Base-by-base conservation (phyloP, 2,329 filamentous ascomycete genomes). In the Botrytis pseudocinerea region DNA sequence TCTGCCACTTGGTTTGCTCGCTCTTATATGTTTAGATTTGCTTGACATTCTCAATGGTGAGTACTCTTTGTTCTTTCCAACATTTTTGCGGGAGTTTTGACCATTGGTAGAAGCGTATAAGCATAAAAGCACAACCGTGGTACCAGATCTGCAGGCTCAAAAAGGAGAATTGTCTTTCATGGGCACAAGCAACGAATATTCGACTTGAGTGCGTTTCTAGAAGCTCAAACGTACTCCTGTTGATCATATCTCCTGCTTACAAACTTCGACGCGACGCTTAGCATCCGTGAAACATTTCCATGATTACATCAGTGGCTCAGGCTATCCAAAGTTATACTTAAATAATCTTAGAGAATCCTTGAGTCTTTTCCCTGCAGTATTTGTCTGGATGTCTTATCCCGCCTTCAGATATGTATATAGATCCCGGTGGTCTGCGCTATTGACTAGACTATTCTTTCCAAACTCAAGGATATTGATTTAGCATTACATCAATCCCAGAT, bases 11-110 rank as follows among this genome's bases (percentile, higher is more conserved):
- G 70, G 63, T 5, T 38, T 76, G 25, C 54, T 76, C 28, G 70
- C 69, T 40, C 28, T 75, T 16, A 60, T 75, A 20, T 59, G 72
- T 20, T 60, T 76, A 18, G 72, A 73, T 59, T 46, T 74, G 18
- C 51, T 76, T 28, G 74, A 76, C 68, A 69, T 71, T 14, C 35
- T 71, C 20, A 69, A 76, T 25, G 69, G 75, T 76, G 54, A 64
- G 71, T 63, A 22, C 6, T 1, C 28, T 32, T 9, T 20, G 25
- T 32, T 38, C 18, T 57, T n/a, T 7, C 12, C 28, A 20, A 14
- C 22, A 12, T 2, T 28, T 42, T 32, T 51, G 18, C 8, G 14
- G 0, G 25, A 7, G 7, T 42, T n/a, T 40, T 72, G 38, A 61
- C 12, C 14, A 22, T 9, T n/a, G 8, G 18, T 48, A 72, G 70